A percentile compares a stretch with the other conserved stretches of the same genome.
Conservation (phyloP, 306 rosid genomes). For the Medicago arabica region DNA sequence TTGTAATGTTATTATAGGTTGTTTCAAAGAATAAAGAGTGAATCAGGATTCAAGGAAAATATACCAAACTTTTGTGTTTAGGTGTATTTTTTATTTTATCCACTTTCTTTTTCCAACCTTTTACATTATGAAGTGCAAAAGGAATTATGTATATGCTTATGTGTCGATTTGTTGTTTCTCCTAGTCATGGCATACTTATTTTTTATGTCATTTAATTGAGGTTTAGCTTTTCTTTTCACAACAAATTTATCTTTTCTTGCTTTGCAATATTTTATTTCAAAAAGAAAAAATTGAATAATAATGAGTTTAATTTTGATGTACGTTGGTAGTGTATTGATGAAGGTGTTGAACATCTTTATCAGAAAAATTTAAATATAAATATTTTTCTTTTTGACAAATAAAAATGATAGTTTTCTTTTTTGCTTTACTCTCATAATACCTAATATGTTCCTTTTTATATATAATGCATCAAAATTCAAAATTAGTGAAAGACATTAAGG, state of each 20-base stretch:
- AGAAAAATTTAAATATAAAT: too few species aligned
- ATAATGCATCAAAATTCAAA: too few species aligned
- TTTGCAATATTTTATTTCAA: neutral
- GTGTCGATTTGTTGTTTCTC: constrained; percentile 29
- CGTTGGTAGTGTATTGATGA: neutral
- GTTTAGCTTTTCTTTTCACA: neutral
- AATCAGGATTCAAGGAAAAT: constrained; percentile 35
- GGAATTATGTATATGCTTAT: constrained; percentile 34
- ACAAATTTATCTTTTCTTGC: neutral
- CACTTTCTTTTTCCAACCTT: neutral
- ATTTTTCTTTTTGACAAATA: too few species aligned
- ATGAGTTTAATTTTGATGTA: neutral
- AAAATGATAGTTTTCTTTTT: too few species aligned
- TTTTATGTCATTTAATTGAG: neutral
- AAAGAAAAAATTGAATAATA: neutral
- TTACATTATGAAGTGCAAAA: constrained; percentile 29
- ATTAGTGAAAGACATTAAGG: too few species aligned
- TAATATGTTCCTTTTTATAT: too few species aligned
- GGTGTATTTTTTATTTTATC: constrained; percentile 21
- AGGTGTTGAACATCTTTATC: too few species aligned
- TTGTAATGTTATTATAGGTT: constrained; percentile 50
- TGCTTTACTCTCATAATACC: too few species aligned
- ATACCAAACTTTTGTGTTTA: constrained; percentile 32
- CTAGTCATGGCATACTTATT: constrained; percentile 1
- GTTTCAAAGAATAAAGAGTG: constrained; percentile 40